Conservation (phyloP, 177 flowering plant species). For the Vitis hybrid region DNA sequence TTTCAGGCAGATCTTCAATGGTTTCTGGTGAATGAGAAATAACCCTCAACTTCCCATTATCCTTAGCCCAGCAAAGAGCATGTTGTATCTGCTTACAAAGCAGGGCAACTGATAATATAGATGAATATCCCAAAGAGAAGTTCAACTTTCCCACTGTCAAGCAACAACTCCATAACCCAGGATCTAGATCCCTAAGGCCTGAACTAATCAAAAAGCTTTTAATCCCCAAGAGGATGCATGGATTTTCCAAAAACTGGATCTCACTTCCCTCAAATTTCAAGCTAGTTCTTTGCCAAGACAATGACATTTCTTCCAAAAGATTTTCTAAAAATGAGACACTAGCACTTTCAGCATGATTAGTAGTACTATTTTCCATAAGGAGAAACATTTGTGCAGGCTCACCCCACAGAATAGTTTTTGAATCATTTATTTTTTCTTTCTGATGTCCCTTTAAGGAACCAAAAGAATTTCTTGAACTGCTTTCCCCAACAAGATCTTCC, state of each 20-base stretch:
- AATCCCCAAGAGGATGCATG: conserved; percentile 61
- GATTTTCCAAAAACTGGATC: conserved; percentile 34
- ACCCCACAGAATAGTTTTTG: conserved; percentile 43
- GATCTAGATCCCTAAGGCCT: conserved; percentile 21
- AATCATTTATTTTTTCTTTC: conserved; percentile 20
- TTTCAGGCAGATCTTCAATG: conserved; percentile 22
- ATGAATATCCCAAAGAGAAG: conserved; percentile 47
- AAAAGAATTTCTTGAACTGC: conserved; percentile 13
- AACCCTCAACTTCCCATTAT: conserved; percentile 12
- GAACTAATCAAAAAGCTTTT: conserved; percentile 42
- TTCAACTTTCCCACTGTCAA: conserved; percentile 65
- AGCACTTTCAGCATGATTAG: conserved; percentile 15
- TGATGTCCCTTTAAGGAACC: conserved; percentile 18
- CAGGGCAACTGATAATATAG: conserved; percentile 45
- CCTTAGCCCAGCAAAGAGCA: conserved; percentile 30
- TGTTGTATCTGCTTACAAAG: conserved; percentile 47
- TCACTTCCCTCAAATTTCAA: conserved; percentile 31
- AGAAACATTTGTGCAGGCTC: conserved; percentile 51
- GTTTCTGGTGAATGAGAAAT: conserved; percentile 29
- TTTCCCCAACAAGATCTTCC: conserved; percentile 14
- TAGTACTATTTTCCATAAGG: conserved; percentile 19
- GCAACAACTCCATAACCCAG: conserved; percentile 48
- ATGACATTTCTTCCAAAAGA: conserved; percentile 54
- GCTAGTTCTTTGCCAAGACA: conserved; percentile 43
- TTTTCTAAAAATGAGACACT: conserved; percentile 28